Percentiles rank a stretch among this genome's conserved stretches.
Evolutionary conservation across 2,329 filamentous ascomycete species (phyloP).

Genomic region (Dothistroma pini): DNA sequence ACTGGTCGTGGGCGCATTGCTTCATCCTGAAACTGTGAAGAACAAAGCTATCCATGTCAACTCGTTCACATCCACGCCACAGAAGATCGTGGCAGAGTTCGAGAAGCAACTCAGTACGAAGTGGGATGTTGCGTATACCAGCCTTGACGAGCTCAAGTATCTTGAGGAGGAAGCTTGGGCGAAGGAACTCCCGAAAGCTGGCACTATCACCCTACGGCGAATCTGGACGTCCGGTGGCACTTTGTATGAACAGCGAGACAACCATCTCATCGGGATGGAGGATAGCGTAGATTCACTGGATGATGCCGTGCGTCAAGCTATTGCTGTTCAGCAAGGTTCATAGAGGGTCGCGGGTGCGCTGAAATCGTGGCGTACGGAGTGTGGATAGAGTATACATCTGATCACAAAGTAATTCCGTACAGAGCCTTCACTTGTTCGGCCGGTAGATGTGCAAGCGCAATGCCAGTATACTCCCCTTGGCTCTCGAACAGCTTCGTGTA

Average conservation of each 20-base stretch:
- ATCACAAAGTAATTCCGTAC: background rate
- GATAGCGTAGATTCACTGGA: slow-evolving; percentile 51
- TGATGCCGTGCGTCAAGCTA: slow-evolving; percentile 41
- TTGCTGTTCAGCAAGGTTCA: slow-evolving; percentile 23
- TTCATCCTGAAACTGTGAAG: slow-evolving; percentile 51
- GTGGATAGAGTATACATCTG: background rate
- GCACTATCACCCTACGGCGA: slow-evolving; percentile 58
- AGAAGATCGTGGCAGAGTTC: slow-evolving; percentile 62
- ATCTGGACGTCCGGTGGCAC: slow-evolving; percentile 74
- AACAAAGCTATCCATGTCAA: slow-evolving; percentile 63
- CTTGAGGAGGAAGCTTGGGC: slow-evolving; percentile 60
- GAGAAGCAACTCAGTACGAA: slow-evolving; percentile 59
- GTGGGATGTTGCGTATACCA: slow-evolving; percentile 54
- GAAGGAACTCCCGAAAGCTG: slow-evolving; percentile 50
- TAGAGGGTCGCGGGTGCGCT: background rate
- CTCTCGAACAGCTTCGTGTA: background rate
- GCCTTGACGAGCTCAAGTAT: slow-evolving; percentile 52
- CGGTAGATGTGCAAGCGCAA: background rate
- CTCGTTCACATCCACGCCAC: slow-evolving; percentile 65
- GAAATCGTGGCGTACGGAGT: background rate
- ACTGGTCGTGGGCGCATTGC: slow-evolving; percentile 60
- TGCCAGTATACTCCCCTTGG: background rate
- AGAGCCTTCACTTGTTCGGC: background rate
- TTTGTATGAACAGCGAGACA: slow-evolving; percentile 65
- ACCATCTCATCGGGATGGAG: slow-evolving; percentile 52